These are phyloP conservation scores for Eucalyptus curtisii DNA, from an alignment of 345 rosid species.

Conservation along the genomic window DNA sequence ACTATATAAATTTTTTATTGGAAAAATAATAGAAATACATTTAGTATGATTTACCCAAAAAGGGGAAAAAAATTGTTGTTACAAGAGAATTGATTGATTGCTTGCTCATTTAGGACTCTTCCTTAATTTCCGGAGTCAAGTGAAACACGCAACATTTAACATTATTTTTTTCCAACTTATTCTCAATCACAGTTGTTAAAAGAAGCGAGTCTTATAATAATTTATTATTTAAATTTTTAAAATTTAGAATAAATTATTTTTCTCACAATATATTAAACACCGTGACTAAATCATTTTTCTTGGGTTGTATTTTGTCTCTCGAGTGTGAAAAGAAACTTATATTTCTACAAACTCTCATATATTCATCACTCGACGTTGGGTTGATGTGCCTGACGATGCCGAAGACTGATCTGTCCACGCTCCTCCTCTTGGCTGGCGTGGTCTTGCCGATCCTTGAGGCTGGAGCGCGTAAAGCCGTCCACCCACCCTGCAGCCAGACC, in stretches of 20 bases:
- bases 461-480: not conserved
- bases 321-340: not conserved
- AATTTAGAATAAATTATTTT: too few relatives aligned
- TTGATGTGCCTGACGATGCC: not conserved
- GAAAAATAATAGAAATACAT: accelerated
- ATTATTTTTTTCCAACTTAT: too few relatives aligned
- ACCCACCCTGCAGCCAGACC: conserved; percentile 9
- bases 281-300: too few relatives aligned
- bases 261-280: too few relatives aligned
- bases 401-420: not conserved
- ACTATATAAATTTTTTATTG: too few relatives aligned
- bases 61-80: accelerated
- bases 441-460: not conserved
- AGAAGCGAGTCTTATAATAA: too few relatives aligned
- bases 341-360: not conserved
- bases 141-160: too few relatives aligned
- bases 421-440: not conserved
- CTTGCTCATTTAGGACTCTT: not conserved
- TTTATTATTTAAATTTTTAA: too few relatives aligned
- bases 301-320: not conserved
- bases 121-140: not conserved
- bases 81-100: not conserved
- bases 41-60: too few relatives aligned
- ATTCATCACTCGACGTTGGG: not conserved
- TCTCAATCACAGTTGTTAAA: too few relatives aligned